Evolutionary conservation across 2,329 filamentous ascomycete genomes (phyloP), one percentile per base, ranked within the genome.

Genomic region (Ceratocystis colombiana): DNA sequence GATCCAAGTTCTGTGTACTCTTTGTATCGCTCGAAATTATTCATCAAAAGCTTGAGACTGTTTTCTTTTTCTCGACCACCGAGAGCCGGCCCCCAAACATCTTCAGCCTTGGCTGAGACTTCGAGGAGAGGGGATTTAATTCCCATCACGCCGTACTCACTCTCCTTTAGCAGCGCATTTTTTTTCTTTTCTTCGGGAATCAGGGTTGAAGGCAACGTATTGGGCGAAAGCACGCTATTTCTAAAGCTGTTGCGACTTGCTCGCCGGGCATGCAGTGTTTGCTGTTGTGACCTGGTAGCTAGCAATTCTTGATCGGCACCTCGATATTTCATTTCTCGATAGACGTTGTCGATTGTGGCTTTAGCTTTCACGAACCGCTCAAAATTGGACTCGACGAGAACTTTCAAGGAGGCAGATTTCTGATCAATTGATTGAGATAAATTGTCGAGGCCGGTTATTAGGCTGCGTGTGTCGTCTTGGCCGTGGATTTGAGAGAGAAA

Each of bases 311-410:
- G 76, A 61, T 87, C 84, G 25, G 74, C 78, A 10, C 85, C 85
- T 61, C 83, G 80, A 70, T 79, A 92, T 80, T 84, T 96, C 94
- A 99, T 99, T 75, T 99, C 94, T 69, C 87, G 95, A 77, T 99
- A 99, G 64, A 99, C 94, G 76, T 96, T 96, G 77, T 99, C 94
- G 72, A 99, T 97, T 6, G 93, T 97, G 20, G 93, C 90, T 76
- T 99, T 99, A 55, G 94, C 94, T 69, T 90, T 88, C 66, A 99
- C 94, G 78, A 99, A 99, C 70, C 93, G 88, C 76, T 99, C 95
- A 73, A 99, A 99, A 75, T 99, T 99, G 70, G 90, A 93, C 75
- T 99, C 94, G 28, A 99, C 94, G 20, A 99, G 82, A 10, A 96
- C 89, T 74, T 99, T 99, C 68, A 99, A 82, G 3, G 92, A 96